phyloP scores from a whole-genome alignment of 169 alveolate genomes.

The Plasmodium malariae region DNA sequence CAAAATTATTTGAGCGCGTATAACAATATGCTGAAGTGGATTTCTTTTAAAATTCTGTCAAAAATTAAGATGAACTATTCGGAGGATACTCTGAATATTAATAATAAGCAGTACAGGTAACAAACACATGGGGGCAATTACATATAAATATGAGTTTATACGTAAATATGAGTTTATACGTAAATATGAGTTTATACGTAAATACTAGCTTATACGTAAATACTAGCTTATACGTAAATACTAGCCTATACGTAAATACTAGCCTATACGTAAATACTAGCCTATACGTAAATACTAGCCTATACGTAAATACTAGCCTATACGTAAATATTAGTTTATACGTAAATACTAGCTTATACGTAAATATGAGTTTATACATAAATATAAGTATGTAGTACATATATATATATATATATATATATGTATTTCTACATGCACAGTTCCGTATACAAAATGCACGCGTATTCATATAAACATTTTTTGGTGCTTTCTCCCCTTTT shows the following conservation, averaged over 20 bases:
- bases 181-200: too few species aligned
- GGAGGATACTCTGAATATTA: constrained; percentile 53
- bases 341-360: too few species aligned
- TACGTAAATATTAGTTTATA: too few species aligned
- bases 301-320: too few species aligned
- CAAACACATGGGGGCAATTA: neutral
- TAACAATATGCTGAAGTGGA: constrained; percentile 58
- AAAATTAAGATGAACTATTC: constrained; percentile 23
- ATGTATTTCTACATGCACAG: neutral
- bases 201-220: too few species aligned
- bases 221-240: too few species aligned
- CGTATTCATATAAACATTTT: neutral
- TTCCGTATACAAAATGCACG: neutral
- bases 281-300: too few species aligned
- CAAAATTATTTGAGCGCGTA: constrained; percentile 48
- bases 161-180: too few species aligned
- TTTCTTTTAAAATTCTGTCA: constrained; percentile 42
- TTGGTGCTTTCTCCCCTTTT: neutral
- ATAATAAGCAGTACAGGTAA: constrained; percentile 58
- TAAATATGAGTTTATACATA: too few species aligned
- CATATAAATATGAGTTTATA: too few species aligned
- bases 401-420: constrained; percentile 11
- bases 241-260: too few species aligned
- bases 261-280: too few species aligned
- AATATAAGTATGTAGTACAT: neutral